phyloP scores from a whole-genome alignment of 768 basidiomycete species.

The Leccinellum luteum region DNA sequence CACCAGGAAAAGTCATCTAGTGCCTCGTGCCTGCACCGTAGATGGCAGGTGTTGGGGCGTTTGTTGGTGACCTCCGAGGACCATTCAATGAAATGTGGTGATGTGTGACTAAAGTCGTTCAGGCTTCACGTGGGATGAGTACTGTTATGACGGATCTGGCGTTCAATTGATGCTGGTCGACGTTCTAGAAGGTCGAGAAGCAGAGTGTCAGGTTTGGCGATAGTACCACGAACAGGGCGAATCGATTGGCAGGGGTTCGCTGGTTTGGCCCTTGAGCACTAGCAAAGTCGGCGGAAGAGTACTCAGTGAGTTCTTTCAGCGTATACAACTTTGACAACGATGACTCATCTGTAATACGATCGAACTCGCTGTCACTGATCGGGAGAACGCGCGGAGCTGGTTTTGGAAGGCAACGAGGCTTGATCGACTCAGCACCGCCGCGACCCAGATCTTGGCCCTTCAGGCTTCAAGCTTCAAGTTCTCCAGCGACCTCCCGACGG shows the following conservation, averaged over 20 bases:
- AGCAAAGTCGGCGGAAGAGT: not conserved
- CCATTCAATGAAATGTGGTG: slow-evolving; percentile 17
- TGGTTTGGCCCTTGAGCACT: not conserved
- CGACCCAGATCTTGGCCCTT: not conserved
- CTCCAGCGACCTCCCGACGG: not conserved
- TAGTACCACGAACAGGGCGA: not conserved
- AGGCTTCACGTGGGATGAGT: slow-evolving; percentile 12
- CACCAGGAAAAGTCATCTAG: slow-evolving; percentile 9
- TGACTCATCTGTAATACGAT: slow-evolving; percentile 15
- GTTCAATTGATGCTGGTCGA: not conserved
- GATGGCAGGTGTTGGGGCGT: slow-evolving; percentile 5
- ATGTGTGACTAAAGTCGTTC: not conserved
- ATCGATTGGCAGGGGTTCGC: not conserved
- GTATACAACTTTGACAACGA: not conserved
- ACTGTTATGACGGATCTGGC: not conserved
- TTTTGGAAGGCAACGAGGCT: slow-evolving; percentile 9
- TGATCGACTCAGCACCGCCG: slow-evolving; percentile 1
- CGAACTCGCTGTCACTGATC: slow-evolving; percentile 19
- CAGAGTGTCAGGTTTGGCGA: not conserved
- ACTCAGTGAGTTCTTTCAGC: slow-evolving; percentile 3
- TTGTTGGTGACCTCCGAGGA: slow-evolving; percentile 29
- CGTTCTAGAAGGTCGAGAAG: slow-evolving; percentile 20
- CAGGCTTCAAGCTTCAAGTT: no score
- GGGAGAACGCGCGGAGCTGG: slow-evolving; percentile 15
- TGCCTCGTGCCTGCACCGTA: slow-evolving; percentile 32